Evolutionary conservation across 257 asterid species (phyloP).

Genomic region (Solanum boliviense): DNA sequence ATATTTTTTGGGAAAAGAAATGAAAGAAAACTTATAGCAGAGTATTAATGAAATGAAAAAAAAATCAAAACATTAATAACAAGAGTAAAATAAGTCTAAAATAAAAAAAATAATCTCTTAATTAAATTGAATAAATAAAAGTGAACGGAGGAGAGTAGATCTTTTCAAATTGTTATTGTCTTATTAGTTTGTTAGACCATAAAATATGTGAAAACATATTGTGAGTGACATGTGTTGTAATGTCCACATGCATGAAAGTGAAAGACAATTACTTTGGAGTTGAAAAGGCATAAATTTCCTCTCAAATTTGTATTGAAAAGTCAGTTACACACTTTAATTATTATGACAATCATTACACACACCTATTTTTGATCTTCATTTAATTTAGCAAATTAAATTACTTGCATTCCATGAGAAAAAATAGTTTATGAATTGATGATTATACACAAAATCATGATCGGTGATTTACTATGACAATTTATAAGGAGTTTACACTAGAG

Average conservation of each 20-base stretch:
- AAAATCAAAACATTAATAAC: no score
- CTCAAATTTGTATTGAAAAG: no score
- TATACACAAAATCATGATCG: neutral
- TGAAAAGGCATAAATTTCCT: no score
- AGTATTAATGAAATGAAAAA: no score
- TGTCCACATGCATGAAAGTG: neutral
- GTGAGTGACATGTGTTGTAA: neutral
- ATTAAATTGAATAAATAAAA: no score
- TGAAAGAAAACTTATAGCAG: no score
- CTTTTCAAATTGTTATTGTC: neutral
- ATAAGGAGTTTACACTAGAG: neutral
- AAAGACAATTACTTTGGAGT: neutral
- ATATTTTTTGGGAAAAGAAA: neutral
- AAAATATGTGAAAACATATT: neutral
- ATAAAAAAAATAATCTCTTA: fast-evolving
- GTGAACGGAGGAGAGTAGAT: neutral
- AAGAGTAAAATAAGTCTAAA: neutral
- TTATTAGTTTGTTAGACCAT: neutral
- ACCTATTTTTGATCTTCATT: neutral
- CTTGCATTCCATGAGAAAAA: neutral
- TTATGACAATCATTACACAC: no score
- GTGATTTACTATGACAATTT: no score
- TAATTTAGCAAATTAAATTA: neutral
- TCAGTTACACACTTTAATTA: no score
- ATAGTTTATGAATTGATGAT: neutral